Evolutionary conservation across 1,139 yeast species (phyloP).

Genomic region (Taphrina pruni): DNA sequence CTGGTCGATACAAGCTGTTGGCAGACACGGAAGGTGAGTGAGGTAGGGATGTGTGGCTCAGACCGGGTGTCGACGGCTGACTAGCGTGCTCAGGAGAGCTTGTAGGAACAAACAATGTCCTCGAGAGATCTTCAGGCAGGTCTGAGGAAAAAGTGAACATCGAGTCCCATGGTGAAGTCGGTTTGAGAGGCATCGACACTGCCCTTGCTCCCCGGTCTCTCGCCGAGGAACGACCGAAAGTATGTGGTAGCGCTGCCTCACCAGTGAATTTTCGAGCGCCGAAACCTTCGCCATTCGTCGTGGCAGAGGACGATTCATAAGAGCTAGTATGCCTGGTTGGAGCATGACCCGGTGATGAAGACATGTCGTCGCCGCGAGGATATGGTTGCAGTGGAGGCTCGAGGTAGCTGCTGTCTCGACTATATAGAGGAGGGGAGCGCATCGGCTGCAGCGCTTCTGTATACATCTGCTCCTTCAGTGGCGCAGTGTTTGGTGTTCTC

Average conservation of each 20-base stretch:
- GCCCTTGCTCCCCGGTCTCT: conserved; percentile 7
- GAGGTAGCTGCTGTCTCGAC: conserved; percentile 12
- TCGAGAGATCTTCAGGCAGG: conserved; percentile 22
- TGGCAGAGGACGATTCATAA: neutral
- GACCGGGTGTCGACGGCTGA: conserved; percentile 5
- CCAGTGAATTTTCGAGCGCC: conserved; percentile 2
- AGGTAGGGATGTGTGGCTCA: neutral
- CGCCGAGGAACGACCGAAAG: neutral
- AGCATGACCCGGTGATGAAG: neutral
- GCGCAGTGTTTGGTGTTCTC: conserved; percentile 27
- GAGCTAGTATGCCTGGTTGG: neutral
- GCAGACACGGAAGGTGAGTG: conserved; percentile 14
- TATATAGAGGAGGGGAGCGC: conserved; percentile 29
- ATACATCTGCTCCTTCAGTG: conserved; percentile 31
- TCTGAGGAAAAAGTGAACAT: conserved; percentile 28
- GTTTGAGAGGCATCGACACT: conserved; percentile 21
- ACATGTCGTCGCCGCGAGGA: neutral
- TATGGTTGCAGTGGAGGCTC: conserved; percentile 13
- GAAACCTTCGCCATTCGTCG: neutral
- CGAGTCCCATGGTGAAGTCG: conserved; percentile 18
- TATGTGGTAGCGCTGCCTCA: conserved; percentile 1
- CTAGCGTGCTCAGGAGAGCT: neutral
- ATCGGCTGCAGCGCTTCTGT: conserved; percentile 34
- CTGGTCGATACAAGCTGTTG: conserved; percentile 5
- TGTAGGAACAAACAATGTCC: conserved; percentile 15